Base-by-base conservation (phyloP, 352 stramenopile species). In the Phytophthora capsici region DNA sequence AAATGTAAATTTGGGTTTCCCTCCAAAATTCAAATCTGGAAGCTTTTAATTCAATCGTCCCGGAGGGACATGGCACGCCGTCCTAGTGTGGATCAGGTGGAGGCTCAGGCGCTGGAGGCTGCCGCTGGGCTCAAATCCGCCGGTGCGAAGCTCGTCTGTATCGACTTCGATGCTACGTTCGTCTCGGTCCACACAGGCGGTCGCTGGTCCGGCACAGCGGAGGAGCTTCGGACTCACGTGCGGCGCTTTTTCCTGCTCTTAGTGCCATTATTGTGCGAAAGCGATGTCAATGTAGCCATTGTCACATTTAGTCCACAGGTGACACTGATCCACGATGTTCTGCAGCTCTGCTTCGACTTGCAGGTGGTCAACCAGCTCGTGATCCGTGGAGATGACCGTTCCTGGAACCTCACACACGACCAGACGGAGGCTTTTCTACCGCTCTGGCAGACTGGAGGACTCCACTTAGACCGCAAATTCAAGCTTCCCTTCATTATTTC, bases 121-220 rank as follows among this genome's bases (percentile, higher is more conserved):
- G 74, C 75, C 3, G 44, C 30, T 1, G 66, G 64, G 6, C 70
- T 94, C 30, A 53, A 66, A 8, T 70, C 69, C 9, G 67, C 61
- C 1, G 77, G 81, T 23, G 71, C 71, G 14, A 88, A 81, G 34
- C 79, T 95, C 47, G 82, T 95, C 26, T 93, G 84, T 51, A 90
- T 95, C 62, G 87, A 95, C 69, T 93, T 95, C 57, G 87, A 95
- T 54, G 77, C 85, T 44, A 95, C 87, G 30, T 88, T 95, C 53
- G 78, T 95, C 48, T 61, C 63, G 49, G 73, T 95, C 17, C 87
- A 95, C 73, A 95, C 87, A 8, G 77, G 82, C 44, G 87, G 85
- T 38, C 41, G 65, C 7, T 95, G 86, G 86, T 41, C 64, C 7
- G 50, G 37, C 2, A 79, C 82, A 8, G 72, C 81, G 13, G 36